Evolutionary conservation across 2,329 filamentous ascomycete species (phyloP).

Genomic region (Aureobasidium namibiae): DNA sequence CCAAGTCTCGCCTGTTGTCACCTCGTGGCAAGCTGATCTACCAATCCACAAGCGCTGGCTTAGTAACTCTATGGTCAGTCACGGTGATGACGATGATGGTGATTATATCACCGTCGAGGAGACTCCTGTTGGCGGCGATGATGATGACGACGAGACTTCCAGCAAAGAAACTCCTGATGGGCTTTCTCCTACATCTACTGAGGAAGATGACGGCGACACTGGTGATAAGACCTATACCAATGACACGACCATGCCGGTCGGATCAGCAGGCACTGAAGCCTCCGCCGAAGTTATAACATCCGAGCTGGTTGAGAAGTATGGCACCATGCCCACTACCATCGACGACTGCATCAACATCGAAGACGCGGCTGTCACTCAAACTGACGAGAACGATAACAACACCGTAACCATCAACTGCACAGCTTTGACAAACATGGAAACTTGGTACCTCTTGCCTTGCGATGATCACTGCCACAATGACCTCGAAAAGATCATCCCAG

Average conservation of each 20-base stretch:
- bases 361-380: not conserved
- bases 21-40: too few relatives aligned
- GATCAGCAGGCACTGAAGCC: not conserved
- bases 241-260: not conserved
- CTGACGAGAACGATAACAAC: not conserved
- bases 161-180: too few relatives aligned
- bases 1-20: too few relatives aligned
- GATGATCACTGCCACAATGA: not conserved
- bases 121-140: not conserved
- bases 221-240: not conserved
- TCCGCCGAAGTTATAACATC: not conserved
- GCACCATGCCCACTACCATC: not conserved
- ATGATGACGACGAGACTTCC: not conserved
- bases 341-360: not conserved
- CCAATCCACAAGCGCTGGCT: too few relatives aligned
- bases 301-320: not conserved
- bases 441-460: not conserved
- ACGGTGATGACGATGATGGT: too few relatives aligned
- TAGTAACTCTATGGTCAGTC: too few relatives aligned
- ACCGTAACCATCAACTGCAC: not conserved
- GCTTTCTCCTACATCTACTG: too few relatives aligned
- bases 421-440: not conserved
- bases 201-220: not conserved
- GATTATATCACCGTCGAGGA: too few relatives aligned
- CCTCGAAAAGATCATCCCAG: not conserved